phyloP scores from a whole-genome alignment of 768 basidiomycete genomes.

The Mycena chlorophos region DNA sequence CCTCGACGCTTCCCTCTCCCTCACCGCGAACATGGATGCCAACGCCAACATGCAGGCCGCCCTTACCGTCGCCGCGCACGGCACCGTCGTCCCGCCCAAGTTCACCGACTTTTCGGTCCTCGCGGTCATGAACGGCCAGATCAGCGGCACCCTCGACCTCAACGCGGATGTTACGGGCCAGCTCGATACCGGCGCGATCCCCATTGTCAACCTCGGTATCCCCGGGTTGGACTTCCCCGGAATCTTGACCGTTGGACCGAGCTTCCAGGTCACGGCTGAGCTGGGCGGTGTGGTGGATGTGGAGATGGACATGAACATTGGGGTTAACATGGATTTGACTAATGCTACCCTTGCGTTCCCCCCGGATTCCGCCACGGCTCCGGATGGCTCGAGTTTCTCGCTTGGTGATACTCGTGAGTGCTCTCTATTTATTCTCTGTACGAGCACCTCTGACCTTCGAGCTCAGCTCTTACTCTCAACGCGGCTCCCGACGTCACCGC shows the following conservation, averaged over 20 bases:
- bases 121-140: neutral
- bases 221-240: neutral
- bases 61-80: constrained; percentile 23
- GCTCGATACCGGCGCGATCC: neutral
- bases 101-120: neutral
- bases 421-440: neutral
- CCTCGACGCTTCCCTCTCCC: neutral
- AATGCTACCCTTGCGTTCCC: constrained; percentile 4
- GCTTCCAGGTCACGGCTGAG: neutral
- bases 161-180: neutral
- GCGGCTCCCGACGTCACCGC: constrained; percentile 26
- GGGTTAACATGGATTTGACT: neutral
- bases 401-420: constrained; percentile 10
- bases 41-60: constrained; percentile 10
- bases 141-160: neutral
- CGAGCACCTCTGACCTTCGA: neutral
- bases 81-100: neutral
- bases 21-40: constrained; percentile 15
- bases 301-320: neutral
- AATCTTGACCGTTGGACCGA: neutral
- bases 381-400: neutral
- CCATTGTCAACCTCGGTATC: neutral
- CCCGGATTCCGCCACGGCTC: neutral
- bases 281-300: neutral
- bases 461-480: constrained; percentile 22